Evolutionary conservation across 148 eudicot species (phyloP).

Genomic region (Amaranthus palmeri): DNA sequence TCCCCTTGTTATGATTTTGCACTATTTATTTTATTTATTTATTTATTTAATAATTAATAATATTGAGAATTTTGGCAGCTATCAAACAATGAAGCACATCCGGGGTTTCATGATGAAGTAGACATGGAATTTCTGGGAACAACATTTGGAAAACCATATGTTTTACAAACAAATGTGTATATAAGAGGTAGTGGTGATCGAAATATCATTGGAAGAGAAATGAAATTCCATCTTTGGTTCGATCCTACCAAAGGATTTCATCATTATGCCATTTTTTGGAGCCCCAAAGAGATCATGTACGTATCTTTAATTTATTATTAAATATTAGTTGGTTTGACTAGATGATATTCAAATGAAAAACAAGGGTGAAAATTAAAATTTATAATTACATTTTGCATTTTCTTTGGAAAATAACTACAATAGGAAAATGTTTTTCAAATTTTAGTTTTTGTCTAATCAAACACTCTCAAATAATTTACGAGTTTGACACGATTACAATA

Average conservation of each 20-base stretch:
- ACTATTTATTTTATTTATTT: no score
- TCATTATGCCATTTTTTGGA: constrained; percentile 90
- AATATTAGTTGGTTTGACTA: no score
- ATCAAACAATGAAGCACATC: constrained; percentile 79
- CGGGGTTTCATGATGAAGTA: constrained; percentile 90
- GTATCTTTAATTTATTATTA: constrained; percentile 2
- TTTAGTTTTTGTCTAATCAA: no score
- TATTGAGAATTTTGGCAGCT: constrained; percentile 42
- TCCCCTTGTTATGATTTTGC: no score
- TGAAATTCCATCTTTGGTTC: constrained; percentile 93
- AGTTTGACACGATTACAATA: no score
- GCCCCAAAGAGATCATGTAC: constrained; percentile 78
- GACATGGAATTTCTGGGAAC: constrained; percentile 95
- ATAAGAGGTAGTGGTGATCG: constrained; percentile 94
- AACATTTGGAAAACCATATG: constrained; percentile 84
- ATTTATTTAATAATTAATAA: no score
- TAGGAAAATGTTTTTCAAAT: no score
- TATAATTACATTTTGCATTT: no score
- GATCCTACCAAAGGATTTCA: constrained; percentile 83
- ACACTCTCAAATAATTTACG: no score
- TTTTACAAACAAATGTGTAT: constrained; percentile 85
- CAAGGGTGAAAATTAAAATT: no score
- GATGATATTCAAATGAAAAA: no score
- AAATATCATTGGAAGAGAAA: constrained; percentile 79
- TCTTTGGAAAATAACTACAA: no score